phyloP scores from a whole-genome alignment of 345 rosid species.

The Populus nigra region DNA sequence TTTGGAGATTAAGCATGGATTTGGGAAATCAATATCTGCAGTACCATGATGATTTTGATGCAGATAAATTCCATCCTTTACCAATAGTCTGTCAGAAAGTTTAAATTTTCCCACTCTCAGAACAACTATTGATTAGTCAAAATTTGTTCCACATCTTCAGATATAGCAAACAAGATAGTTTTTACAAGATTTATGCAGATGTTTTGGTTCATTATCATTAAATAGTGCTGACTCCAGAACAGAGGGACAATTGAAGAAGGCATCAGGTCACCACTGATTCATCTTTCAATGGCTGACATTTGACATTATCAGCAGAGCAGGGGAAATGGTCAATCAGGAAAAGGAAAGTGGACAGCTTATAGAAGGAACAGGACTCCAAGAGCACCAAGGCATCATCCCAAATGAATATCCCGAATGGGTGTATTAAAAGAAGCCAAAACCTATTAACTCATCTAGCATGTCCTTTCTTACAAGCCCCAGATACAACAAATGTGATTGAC shows the following conservation, averaged over 20 bases:
- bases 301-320: neutral
- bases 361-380: neutral
- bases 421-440: neutral
- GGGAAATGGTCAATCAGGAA: neutral
- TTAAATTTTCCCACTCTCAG: neutral
- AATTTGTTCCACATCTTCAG: neutral
- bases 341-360: neutral
- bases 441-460: neutral
- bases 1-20: neutral
- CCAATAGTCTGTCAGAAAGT: too few species aligned
- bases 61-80: too few species aligned
- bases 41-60: too few species aligned
- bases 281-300: neutral
- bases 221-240: neutral
- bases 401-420: neutral
- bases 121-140: neutral
- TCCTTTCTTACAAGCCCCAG: neutral
- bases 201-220: neutral
- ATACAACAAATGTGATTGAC: neutral
- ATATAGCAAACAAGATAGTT: neutral
- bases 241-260: neutral
- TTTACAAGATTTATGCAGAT: neutral
- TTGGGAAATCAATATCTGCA: too few species aligned
- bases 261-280: neutral
- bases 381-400: neutral